A percentile compares a stretch with the other conserved stretches of the same genome.
Conservation (phyloP, 2,329 filamentous ascomycete genomes). For the Annulohypoxylon truncatum region DNA sequence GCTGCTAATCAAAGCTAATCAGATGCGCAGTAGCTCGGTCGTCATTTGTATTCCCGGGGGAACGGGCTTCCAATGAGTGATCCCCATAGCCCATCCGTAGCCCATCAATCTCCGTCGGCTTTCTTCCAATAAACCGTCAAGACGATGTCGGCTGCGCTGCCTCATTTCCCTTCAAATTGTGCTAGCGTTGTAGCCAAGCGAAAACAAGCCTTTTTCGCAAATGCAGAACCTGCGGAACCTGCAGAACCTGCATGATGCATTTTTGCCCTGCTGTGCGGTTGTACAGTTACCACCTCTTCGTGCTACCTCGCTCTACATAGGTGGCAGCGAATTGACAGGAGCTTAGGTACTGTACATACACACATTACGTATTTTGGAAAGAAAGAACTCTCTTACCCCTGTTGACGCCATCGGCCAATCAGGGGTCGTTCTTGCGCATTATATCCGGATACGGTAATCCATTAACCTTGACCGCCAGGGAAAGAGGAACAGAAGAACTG, state of each 20-base stretch:
- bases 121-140: slow-evolving; percentile 19
- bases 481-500: slow-evolving; percentile 3
- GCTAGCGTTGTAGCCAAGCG: slow-evolving; percentile 33
- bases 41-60: slow-evolving; percentile 30
- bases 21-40: slow-evolving; percentile 2
- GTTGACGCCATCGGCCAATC: slow-evolving; percentile 23
- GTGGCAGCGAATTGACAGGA: not conserved
- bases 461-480: slow-evolving; percentile 5
- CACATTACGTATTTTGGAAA: not conserved
- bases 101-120: slow-evolving; percentile 12
- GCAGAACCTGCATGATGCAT: slow-evolving; percentile 33
- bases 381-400: slow-evolving; percentile 10
- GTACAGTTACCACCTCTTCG: not conserved
- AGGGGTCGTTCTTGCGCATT: not conserved
- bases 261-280: slow-evolving; percentile 13
- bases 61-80: slow-evolving; percentile 22
- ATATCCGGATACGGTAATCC: slow-evolving; percentile 35
- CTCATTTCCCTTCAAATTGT: slow-evolving; percentile 2
- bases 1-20: not conserved
- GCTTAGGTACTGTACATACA: slow-evolving; percentile 9
- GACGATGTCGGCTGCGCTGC: not conserved
- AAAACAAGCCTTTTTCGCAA: slow-evolving; percentile 40
- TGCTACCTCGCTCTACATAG: not conserved
- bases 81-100: not conserved
- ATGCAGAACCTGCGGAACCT: slow-evolving; percentile 27